Conservation (phyloP, 176 grass and related monocot species). For the Microstegium vimineum region DNA sequence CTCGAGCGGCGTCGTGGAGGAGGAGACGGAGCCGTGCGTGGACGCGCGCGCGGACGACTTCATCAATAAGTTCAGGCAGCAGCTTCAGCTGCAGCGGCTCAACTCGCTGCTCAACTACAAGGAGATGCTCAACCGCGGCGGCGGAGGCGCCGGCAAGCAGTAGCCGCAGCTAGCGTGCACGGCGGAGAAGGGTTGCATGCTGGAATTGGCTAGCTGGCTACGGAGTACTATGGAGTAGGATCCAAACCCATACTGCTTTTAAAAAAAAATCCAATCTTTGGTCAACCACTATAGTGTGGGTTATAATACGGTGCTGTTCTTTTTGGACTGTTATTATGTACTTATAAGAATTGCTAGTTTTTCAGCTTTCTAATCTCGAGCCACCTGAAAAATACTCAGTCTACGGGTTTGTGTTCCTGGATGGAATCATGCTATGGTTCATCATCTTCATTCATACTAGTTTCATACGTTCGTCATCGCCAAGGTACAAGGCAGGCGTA, state of each 20-base stretch:
- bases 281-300: background rate
- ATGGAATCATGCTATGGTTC: background rate
- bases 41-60: constrained; percentile 60
- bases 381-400: background rate
- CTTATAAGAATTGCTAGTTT: background rate
- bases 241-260: background rate
- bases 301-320: background rate
- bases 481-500: background rate
- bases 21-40: constrained; percentile 7
- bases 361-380: background rate
- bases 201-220: background rate
- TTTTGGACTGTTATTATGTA: background rate
- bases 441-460: too few relatives aligned
- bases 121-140: constrained; percentile 49
- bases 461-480: background rate
- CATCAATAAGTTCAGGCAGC: constrained; percentile 66
- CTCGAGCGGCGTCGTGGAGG: constrained; percentile 11
- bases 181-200: background rate
- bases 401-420: background rate
- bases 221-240: too few relatives aligned
- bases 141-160: constrained; percentile 25
- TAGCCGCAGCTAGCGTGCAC: background rate
- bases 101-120: constrained; percentile 74
- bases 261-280: background rate
- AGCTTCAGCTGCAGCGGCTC: constrained; percentile 78